These are phyloP conservation scores for Termitomyces sp. DNA, from an alignment of 1,284 basidiomycete genomes.

Conservation along the genomic window DNA sequence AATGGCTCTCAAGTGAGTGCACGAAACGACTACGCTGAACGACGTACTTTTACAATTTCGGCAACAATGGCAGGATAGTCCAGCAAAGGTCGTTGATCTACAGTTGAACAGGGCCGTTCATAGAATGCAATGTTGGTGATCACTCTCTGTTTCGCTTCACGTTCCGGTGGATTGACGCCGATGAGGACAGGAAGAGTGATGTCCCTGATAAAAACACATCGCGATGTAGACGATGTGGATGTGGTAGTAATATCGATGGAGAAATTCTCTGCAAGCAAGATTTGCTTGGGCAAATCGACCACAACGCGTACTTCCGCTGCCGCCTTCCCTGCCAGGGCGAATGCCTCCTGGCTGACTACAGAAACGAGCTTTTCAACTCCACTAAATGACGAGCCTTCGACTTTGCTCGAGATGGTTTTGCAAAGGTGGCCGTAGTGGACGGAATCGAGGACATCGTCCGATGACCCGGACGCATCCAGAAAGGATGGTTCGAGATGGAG, in stretches of 20 bases:
- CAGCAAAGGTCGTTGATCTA: slow-evolving; percentile 8
- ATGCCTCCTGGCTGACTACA: slow-evolving; percentile 31
- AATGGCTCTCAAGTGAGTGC: neutral
- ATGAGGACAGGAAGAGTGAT: slow-evolving; percentile 41
- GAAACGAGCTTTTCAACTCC: slow-evolving; percentile 29
- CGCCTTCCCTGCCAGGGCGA: slow-evolving; percentile 27
- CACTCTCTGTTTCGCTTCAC: slow-evolving; percentile 45
- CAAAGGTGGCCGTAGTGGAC: slow-evolving; percentile 48
- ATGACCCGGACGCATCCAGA: slow-evolving; percentile 32
- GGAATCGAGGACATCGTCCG: slow-evolving; percentile 43
- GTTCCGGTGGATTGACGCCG: slow-evolving; percentile 49
- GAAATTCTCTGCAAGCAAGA: slow-evolving; percentile 37
- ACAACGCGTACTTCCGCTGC: slow-evolving; percentile 32
- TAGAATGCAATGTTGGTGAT: slow-evolving; percentile 36
- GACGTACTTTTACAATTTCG: slow-evolving; percentile 28
- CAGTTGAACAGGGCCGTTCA: slow-evolving; percentile 19
- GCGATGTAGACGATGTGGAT: slow-evolving; percentile 8
- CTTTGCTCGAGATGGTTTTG: slow-evolving; percentile 33
- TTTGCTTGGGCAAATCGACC: slow-evolving; percentile 36
- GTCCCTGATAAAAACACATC: slow-evolving; percentile 32
- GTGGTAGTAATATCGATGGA: slow-evolving; percentile 26
- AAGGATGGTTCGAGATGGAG: slow-evolving; percentile 36
- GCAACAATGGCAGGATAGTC: slow-evolving; percentile 34
- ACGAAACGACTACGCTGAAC: neutral
- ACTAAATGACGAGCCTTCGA: slow-evolving; percentile 23